Base-by-base conservation (phyloP, 1,284 basidiomycete species). In the Termitomyces sp. region DNA sequence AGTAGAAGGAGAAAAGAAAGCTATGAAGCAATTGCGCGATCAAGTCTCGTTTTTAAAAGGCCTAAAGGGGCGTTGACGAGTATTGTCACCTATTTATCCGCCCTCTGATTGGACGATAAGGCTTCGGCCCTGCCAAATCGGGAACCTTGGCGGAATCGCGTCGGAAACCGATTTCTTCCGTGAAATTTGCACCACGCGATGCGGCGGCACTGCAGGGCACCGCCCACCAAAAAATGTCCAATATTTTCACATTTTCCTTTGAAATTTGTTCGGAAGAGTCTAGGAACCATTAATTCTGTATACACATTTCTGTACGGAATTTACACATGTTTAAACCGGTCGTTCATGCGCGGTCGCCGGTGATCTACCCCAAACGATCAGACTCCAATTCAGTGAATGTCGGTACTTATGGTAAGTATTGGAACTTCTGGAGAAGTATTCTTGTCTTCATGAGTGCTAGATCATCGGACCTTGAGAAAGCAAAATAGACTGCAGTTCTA, bases 101-200 rank as follows among this genome's bases (percentile, higher is more conserved):
- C 21, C 24, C 46, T 66, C 55, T 69, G 66, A 73, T 73, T 73
- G 72, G 72, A 66, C 69, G 72, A 74, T 74, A 73, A 72, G 68
- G 41, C 40, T 24, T 16, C 37, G 46, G 21, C 26, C 46, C 33
- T 18, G n/a, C 39, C 47, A 54, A 41, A 54, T 54, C 40, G 47
- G 52, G 54, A 26, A 55, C 35, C 34, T 44, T 30, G 38, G 50
- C 56, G 58, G 60, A 59, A 61, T 34, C 52, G 50, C 50, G 45
- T 50, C 58, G 60, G 58, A 60, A 61, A 43, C 46, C 53, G 49
- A 52, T 58, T 54, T 51, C 41, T 54, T 51, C 41, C 49, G 28
- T 31, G 46, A 40, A 52, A 53, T 48, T 55, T 52, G 39, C 35
- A 46, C 40, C 19, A 13, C 44, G 24, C 34, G 19, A 9, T 26